Percentiles rank a stretch among this genome's conserved stretches.
Evolutionary conservation across 1,284 basidiomycete species (phyloP).

Genomic region (Ganoderma resinaceum): DNA sequence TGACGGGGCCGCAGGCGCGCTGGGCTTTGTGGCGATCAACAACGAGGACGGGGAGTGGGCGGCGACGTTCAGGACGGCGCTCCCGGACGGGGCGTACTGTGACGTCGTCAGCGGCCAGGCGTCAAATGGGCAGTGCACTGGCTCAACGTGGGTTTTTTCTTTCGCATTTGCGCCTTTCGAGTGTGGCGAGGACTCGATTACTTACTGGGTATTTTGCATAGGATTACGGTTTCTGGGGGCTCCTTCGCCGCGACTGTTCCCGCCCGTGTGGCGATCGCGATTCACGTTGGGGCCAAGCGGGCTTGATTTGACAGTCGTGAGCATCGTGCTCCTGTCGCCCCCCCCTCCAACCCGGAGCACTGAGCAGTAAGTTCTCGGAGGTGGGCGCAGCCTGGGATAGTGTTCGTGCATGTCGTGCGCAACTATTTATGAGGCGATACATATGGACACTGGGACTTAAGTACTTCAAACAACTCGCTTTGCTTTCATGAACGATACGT

Average conservation of each 20-base stretch:
- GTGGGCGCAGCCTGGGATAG: background rate
- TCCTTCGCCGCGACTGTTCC: slow-evolving; percentile 58
- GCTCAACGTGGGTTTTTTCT: slow-evolving; percentile 50
- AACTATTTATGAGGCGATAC: background rate
- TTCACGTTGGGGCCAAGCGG: slow-evolving; percentile 56
- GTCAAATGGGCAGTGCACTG: slow-evolving; percentile 52
- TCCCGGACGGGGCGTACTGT: slow-evolving; percentile 67
- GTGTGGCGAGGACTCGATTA: background rate
- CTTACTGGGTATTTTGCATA: slow-evolving; percentile 36
- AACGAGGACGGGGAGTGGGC: slow-evolving; percentile 63
- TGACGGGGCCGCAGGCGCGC: slow-evolving; percentile 44
- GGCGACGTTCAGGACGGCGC: slow-evolving; percentile 58
- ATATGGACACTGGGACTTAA: background rate
- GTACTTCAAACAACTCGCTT: background rate
- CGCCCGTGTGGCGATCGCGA: slow-evolving; percentile 61
- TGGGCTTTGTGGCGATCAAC: slow-evolving; percentile 72
- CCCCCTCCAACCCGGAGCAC: no score
- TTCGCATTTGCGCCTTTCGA: background rate
- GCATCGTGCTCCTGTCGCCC: background rate
- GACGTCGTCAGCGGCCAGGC: slow-evolving; percentile 62
- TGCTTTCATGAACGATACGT: background rate
- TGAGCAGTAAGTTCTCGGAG: background rate
- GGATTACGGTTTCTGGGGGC: slow-evolving; percentile 59
- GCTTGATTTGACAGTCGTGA: background rate
- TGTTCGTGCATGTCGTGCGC: background rate